Percentiles rank a stretch among this genome's conserved stretches.
These are phyloP conservation scores for Sclerotinia borealis DNA, from an alignment of 2,329 filamentous ascomycete genomes.

Conservation along the genomic window DNA sequence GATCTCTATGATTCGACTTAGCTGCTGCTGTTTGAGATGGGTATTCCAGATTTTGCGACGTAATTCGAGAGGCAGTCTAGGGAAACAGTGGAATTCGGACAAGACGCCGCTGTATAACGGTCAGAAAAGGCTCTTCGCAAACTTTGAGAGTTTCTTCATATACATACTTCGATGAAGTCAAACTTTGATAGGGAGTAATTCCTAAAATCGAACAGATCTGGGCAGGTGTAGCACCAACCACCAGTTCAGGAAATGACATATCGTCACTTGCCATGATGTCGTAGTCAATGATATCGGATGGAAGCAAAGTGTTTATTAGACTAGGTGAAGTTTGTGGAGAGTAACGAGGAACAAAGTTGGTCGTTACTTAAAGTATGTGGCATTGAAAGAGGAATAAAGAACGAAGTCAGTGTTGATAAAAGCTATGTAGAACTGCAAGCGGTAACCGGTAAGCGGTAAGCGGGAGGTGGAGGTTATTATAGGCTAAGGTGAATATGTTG, in stretches of 20 bases:
- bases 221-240: neutral
- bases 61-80: neutral
- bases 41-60: neutral
- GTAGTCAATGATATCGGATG: neutral
- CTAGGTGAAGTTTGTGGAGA: neutral
- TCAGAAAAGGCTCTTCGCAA: neutral
- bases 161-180: neutral
- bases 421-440: neutral
- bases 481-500: neutral
- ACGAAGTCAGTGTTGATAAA: neutral
- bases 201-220: neutral
- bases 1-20: neutral
- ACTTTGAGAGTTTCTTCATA: neutral
- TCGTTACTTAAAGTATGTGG: neutral
- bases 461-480: neutral
- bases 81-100: neutral
- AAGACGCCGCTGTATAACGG: neutral
- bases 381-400: neutral
- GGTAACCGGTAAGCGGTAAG: too few species aligned
- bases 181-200: neutral
- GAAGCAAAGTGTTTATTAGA: too few species aligned
- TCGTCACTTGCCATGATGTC: neutral
- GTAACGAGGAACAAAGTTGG: neutral
- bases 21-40: neutral
- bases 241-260: neutral